Percentiles rank a stretch among this genome's conserved stretches.
phyloP scores from a whole-genome alignment of 2,329 filamentous ascomycete species.

The Seiridium unicorne region DNA sequence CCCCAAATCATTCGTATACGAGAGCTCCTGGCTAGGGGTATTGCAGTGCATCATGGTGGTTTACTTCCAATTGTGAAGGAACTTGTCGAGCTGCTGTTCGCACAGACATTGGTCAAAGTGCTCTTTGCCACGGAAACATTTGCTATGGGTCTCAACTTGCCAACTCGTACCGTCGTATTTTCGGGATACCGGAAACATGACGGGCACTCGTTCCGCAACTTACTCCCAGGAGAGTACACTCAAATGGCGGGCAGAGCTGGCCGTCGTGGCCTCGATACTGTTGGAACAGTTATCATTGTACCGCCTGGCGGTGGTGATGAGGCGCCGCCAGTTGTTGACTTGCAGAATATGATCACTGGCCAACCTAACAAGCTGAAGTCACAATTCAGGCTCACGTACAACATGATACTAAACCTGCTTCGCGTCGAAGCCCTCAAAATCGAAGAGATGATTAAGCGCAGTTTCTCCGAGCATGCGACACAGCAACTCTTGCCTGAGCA shows the following conservation, averaged over 20 bases:
- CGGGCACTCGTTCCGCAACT: slow-evolving; percentile 84
- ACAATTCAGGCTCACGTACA: slow-evolving; percentile 96
- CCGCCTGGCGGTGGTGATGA: slow-evolving; percentile 77
- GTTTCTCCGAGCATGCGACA: slow-evolving; percentile 96
- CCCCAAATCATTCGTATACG: slow-evolving; percentile 88
- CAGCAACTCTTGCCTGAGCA: slow-evolving; percentile 93
- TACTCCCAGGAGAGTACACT: slow-evolving; percentile 93
- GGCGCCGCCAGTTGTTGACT: slow-evolving; percentile 77
- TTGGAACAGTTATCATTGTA: slow-evolving; percentile 93
- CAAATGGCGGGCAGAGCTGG: slow-evolving; percentile 98
- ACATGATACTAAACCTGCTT: slow-evolving; percentile 96
- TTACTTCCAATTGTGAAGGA: slow-evolving; percentile 96
- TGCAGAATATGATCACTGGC: slow-evolving; percentile 93
- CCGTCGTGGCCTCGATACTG: slow-evolving; percentile 85
- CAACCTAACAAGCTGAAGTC: slow-evolving; percentile 93
- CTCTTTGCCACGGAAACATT: slow-evolving; percentile 98
- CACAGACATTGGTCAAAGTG: slow-evolving; percentile 91
- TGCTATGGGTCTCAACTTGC: slow-evolving; percentile 95
- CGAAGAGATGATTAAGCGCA: slow-evolving; percentile 99
- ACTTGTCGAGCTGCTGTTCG: slow-evolving; percentile 94
- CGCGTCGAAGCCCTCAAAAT: slow-evolving; percentile 97
- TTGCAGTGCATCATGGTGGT: slow-evolving; percentile 95
- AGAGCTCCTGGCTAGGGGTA: slow-evolving; percentile 81
- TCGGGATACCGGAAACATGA: slow-evolving; percentile 97
- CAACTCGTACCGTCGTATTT: slow-evolving; percentile 94